phyloP scores from a whole-genome alignment of 768 basidiomycete genomes.

The Antrodiella citrinella region DNA sequence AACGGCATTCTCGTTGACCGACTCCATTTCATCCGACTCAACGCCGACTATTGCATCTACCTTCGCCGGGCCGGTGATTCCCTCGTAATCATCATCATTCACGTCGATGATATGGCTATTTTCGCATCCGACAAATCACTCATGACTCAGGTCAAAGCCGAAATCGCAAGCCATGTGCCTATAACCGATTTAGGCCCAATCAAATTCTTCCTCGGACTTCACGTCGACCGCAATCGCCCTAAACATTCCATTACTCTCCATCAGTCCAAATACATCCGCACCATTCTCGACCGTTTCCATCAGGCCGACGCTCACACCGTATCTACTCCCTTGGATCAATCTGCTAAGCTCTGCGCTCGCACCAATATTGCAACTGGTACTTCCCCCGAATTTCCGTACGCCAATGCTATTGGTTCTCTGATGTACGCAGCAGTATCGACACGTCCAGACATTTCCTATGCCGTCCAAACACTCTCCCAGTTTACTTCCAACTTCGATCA shows the following conservation, averaged over 20 bases:
- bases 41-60: conserved; percentile 22
- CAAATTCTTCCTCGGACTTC: conserved; percentile 12
- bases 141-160: conserved; percentile 11
- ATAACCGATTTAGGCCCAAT: conserved; percentile 9
- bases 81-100: conserved; percentile 16
- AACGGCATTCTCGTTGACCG: conserved; percentile 10
- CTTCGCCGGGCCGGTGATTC: not conserved
- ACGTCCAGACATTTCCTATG: conserved; percentile 24
- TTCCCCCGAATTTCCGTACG: conserved; percentile 8
- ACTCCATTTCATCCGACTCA: conserved; percentile 17
- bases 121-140: conserved; percentile 11
- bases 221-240: conserved; percentile 12
- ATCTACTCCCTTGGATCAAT: not conserved
- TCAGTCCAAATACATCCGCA: not conserved
- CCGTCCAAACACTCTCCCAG: conserved; percentile 14
- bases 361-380: not conserved
- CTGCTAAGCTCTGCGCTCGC: not conserved
- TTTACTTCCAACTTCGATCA: conserved; percentile 16
- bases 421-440: conserved; percentile 21
- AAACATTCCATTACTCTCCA: conserved; percentile 10
- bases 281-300: not conserved
- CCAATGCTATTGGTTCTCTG: conserved; percentile 19
- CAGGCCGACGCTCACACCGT: not conserved
- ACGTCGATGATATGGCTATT: conserved; percentile 29
- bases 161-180: conserved; percentile 14